Percentiles rank a stretch among this genome's conserved stretches.
Conservation (phyloP, 23 red algal genomes). For the Chondrus crispus region DNA sequence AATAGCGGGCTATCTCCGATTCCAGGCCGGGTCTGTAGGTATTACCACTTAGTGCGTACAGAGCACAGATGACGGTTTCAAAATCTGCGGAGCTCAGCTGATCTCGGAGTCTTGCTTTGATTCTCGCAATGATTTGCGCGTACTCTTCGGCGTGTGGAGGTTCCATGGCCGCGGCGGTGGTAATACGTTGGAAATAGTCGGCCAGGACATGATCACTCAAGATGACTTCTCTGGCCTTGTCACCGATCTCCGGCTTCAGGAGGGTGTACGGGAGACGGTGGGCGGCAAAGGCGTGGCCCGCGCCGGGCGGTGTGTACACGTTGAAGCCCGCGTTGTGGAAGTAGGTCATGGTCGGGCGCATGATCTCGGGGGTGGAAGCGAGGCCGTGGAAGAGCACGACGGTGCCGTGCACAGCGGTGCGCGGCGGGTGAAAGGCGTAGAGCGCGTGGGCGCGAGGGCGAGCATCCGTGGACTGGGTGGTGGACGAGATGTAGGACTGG, state of each 20-base stretch:
- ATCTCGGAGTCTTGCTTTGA: not conserved
- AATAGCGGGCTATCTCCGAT: not conserved
- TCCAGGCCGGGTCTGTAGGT: too few species aligned
- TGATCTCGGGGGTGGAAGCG: not conserved
- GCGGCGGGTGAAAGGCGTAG: not conserved
- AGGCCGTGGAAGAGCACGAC: not conserved
- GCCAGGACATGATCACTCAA: not conserved
- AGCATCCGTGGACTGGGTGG: not conserved
- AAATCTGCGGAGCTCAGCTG: not conserved
- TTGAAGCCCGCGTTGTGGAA: not conserved
- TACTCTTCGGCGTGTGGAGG: not conserved
- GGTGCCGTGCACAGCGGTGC: not conserved
- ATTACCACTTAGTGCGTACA: not conserved
- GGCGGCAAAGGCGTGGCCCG: not conserved
- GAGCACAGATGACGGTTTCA: not conserved
- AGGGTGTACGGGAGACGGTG: not conserved
- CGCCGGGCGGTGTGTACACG: not conserved
- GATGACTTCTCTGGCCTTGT: not conserved
- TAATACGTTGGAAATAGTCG: not conserved
- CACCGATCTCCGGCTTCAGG: not conserved
- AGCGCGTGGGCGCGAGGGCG: not conserved
- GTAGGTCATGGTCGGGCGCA: not conserved
- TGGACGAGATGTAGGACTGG: not conserved
- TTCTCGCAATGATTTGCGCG: not conserved
- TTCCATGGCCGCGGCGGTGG: not conserved